Evolutionary conservation across 2,329 filamentous ascomycete genomes (phyloP), one percentile per base, ranked within the genome.

Genomic region (Sarocladiaceae sp.): DNA sequence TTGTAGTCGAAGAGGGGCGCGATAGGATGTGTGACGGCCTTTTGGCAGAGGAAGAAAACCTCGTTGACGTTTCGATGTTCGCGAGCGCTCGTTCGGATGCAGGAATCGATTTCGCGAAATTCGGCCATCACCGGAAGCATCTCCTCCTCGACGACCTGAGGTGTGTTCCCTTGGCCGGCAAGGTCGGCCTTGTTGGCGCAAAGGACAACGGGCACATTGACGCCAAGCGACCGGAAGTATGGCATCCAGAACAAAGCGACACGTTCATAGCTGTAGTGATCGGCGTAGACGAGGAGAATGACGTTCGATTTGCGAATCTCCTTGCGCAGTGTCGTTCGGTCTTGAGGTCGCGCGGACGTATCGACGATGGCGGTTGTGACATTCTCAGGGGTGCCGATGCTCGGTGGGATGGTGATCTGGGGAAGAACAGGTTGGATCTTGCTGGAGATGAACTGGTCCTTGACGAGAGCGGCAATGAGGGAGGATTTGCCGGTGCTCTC

Each of bases 201-300:
- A 53, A 99, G 75, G 40, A 99, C 92, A 11, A 99, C 94, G 0
- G 94, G 94, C 20, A 99, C 91, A 66, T 99, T 99, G 65, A 99
- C 94, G n/a, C 94, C 94, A 35, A 99, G 81, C 3, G 92, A 96
- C 55, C 94, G 88, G 65, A 99, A 97, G 70, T 97, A 95, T 11
- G 94, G 94, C 82, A 99, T 88, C 94, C 94, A 99, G 70, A 97
- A 99, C 42, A 99, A 77, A 3, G 93, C 94, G 3, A 99, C 92
- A 33, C 94, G 80, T 67, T 99, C 94, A 73, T 97, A 99, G 78
- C 92, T 97, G 75, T 99, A 99, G 71, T 97, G 93, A 68, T 99
- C 94, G 59, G 92, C 92, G 70, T 99, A 99, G 52, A 99, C 92
- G 39, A 99, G 83, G 17, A 97, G 79, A 58, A 99, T 97, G 59